Evolutionary conservation across 1,139 yeast genomes (phyloP), one percentile per base, ranked within the genome.

Genomic region (Magnusiomyces clavatus): DNA sequence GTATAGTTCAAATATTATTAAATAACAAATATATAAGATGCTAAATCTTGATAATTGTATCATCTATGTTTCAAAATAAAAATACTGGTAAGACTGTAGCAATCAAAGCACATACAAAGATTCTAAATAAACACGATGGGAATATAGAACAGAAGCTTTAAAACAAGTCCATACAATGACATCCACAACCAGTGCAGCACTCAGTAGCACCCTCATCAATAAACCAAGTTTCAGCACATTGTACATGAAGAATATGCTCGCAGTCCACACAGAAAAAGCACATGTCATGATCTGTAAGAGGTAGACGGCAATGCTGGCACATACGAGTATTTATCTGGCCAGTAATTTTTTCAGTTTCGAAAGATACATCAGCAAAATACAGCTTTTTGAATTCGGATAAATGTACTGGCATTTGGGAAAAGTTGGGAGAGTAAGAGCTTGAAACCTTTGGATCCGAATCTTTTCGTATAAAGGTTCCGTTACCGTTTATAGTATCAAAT

Each of bases 111-210:
- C n/a, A n/a, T n/a, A n/a, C n/a, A n/a, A n/a, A n/a, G n/a, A n/a
- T n/a, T n/a, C n/a, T n/a, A n/a, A n/a, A n/a, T n/a, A n/a, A n/a
- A n/a, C n/a, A n/a, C n/a, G n/a, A n/a, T n/a, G n/a, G n/a, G n/a
- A n/a, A n/a, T n/a, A n/a, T n/a, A n/a, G n/a, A n/a, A n/a, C n/a
- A n/a, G n/a, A n/a, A n/a, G n/a, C n/a, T n/a, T n/a, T n/a, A n/a
- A 4, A 48, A 37, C 50, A 43, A 24, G 17, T 40, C 69, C 49
- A 82, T 66, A 67, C 96, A 88, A 10, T 66, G 60, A 63, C 97
- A 90, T 0, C 96, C 96, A 69, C 97, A 90, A 0, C 97, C 97
- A 54, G 88, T 79, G 0, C 95, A 84, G 67, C 97, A 90, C 60
- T 83, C 88, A 44, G 61, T 61, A n/a, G 68, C 70, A 2, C 73